Evolutionary conservation across 179 eudicot species (phyloP).

Genomic region (Gypsophila paniculata): DNA sequence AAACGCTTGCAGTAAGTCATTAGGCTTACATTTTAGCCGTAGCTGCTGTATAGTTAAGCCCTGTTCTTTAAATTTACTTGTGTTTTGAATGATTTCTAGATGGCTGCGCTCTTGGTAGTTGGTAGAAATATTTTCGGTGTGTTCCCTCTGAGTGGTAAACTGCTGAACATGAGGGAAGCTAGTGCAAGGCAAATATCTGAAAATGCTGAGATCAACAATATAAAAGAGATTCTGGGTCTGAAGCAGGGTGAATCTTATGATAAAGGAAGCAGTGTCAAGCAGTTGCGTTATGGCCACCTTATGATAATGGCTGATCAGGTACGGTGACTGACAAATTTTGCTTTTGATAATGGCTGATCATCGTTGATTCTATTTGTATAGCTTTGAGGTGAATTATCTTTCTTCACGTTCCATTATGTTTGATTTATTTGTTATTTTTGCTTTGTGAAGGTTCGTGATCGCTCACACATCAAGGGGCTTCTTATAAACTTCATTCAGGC

Average conservation of each 20-base stretch:
- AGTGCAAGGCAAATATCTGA: slow-evolving; percentile 65
- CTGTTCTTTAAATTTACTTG: no score
- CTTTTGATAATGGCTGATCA: no score
- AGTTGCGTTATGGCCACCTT: slow-evolving; percentile 82
- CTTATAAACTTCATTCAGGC: no score
- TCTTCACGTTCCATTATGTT: no score
- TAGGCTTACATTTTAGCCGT: background rate
- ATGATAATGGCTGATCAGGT: slow-evolving; percentile 99
- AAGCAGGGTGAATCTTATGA: slow-evolving; percentile 75
- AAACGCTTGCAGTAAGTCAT: slow-evolving; percentile 79
- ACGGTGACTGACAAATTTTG: background rate
- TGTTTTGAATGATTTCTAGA: slow-evolving; percentile 30
- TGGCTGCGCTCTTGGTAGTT: slow-evolving; percentile 73
- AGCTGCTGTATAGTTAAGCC: no score
- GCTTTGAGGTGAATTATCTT: no score
- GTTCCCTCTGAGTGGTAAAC: slow-evolving; percentile 83
- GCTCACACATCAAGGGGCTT: no score
- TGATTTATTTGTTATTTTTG: no score
- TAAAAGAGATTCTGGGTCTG: slow-evolving; percentile 82
- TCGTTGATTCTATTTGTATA: no score
- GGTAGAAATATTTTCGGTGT: slow-evolving; percentile 69
- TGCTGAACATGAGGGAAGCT: slow-evolving; percentile 97
- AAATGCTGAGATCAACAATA: slow-evolving; percentile 64
- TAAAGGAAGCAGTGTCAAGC: slow-evolving; percentile 37
- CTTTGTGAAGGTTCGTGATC: no score